These are phyloP conservation scores for Chalciporus sp. DNA, from an alignment of 1,284 basidiomycete genomes.

Conservation along the genomic window DNA sequence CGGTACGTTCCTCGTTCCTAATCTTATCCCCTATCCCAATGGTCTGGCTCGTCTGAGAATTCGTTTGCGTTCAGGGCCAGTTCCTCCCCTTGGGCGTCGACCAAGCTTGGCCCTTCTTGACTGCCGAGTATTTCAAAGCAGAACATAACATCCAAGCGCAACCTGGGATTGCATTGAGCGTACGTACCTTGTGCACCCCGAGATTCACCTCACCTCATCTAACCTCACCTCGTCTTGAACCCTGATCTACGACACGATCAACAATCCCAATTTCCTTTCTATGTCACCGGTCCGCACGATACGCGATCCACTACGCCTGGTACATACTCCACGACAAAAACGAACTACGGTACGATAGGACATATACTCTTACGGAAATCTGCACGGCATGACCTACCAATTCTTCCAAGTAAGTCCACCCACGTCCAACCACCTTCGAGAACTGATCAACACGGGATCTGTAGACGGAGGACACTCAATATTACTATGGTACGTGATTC, in stretches of 20 bases:
- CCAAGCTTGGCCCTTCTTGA: slow-evolving; percentile 60
- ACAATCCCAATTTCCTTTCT: neutral
- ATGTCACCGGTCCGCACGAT: neutral
- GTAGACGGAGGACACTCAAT: slow-evolving; percentile 60
- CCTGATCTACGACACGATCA: neutral
- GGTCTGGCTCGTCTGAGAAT: too few relatives aligned
- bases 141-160: slow-evolving; percentile 44
- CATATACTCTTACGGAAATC: slow-evolving; percentile 56
- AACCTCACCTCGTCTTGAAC: neutral
- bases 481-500: slow-evolving; percentile 42
- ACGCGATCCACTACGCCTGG: neutral
- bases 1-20: slow-evolving; percentile 46
- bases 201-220: neutral
- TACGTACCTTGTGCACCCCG: slow-evolving; percentile 24
- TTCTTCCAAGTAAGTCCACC: slow-evolving; percentile 43
- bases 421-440: neutral
- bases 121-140: slow-evolving; percentile 51
- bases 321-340: neutral
- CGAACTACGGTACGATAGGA: neutral
- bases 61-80: neutral
- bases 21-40: slow-evolving; percentile 24
- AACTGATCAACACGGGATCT: neutral
- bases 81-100: slow-evolving; percentile 44
- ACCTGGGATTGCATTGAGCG: slow-evolving; percentile 53
- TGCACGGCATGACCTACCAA: slow-evolving; percentile 54